phyloP scores from a whole-genome alignment of 176 grass and related monocot species.

The Poa annua region DNA sequence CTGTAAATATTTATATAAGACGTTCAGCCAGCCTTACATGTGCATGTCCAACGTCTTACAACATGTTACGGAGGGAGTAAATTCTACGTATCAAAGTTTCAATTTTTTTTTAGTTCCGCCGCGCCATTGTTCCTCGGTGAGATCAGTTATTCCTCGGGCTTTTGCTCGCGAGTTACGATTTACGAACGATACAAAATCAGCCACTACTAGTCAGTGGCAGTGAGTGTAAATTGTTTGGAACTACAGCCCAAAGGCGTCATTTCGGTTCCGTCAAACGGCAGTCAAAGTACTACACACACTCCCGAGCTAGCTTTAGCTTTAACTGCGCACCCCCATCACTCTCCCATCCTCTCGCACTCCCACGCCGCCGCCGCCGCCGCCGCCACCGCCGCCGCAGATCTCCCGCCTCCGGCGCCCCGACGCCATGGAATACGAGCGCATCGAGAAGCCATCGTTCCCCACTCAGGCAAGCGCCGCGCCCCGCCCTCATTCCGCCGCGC shows the following conservation, averaged over 20 bases:
- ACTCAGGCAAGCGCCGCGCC: slow-evolving; percentile 59
- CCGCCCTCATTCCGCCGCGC: neutral
- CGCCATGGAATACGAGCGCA: slow-evolving; percentile 94
- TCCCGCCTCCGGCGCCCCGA: slow-evolving; percentile 11
- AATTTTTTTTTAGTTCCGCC: no score
- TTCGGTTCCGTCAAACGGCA: slow-evolving; percentile 32
- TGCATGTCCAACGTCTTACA: no score
- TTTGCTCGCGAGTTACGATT: no score
- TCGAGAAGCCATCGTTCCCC: slow-evolving; percentile 81
- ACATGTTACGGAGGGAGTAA: no score
- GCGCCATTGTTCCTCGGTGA: no score
- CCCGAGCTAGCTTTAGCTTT: slow-evolving; percentile 45
- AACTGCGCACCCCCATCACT: slow-evolving; percentile 22
- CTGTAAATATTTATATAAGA: no score
- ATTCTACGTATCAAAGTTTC: no score
- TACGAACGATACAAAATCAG: no score
- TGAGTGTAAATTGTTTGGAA: neutral
- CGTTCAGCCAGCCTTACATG: no score
- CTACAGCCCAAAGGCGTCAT: fast-evolving
- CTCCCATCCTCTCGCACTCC: slow-evolving; percentile 19
- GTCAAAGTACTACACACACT: slow-evolving; percentile 50
- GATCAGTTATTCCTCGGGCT: no score
- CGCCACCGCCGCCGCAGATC: slow-evolving; percentile 34
- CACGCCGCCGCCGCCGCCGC: slow-evolving; percentile 15
- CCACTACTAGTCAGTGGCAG: no score